Base-by-base conservation (phyloP, 768 basidiomycete species). In the Suillus ampliporus region DNA sequence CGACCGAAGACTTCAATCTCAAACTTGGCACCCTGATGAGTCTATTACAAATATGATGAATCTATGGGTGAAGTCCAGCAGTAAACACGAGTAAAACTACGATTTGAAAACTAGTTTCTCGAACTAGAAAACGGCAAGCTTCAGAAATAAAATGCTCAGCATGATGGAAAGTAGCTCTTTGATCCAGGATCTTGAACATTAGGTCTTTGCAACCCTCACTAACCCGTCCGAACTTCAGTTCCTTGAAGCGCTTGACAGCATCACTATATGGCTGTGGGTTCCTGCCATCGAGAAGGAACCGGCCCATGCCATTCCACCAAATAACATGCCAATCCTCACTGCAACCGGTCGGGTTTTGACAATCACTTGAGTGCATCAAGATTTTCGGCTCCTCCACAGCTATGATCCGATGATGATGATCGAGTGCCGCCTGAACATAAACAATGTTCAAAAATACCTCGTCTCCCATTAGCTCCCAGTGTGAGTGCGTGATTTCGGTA, bases 221-320 rank as follows among this genome's bases (percentile, higher is more conserved):
- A n/a, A n/a, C n/a, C n/a, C n/a, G n/a, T n/a, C n/a, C n/a, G n/a
- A n/a, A n/a, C n/a, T n/a, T n/a, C n/a, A n/a, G n/a, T n/a, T n/a
- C n/a, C n/a, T n/a, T 56, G 52, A 69, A 65, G 3, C 26, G 56
- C 19, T 60, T 15, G 10, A 65, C 10, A 10, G 64, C 60, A 13
- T 67, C 66, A 3, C 58, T 14, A 41, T 60, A 69, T 11, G 57
- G 51, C 17, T 58, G 47, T 11, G 61, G 61, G 28, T 64, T 63
- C 10, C 65, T 38, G 8, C 65, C 66, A 56, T 69, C 61, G n/a
- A 69, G 53, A 10, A 69, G 61, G 35, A 53, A 67, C 1, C 65
- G 52, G 8, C 64, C 65, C 52, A 69, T 69, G 1, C 64, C 67
- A 23, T 67, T 69, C 66, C 64, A 67, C 66, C 68, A 67, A 0